A percentile compares a stretch with the other conserved stretches of the same genome.
phyloP scores from a whole-genome alignment of 2,329 filamentous ascomycete genomes.

The Trichophyton mentagrophytes region DNA sequence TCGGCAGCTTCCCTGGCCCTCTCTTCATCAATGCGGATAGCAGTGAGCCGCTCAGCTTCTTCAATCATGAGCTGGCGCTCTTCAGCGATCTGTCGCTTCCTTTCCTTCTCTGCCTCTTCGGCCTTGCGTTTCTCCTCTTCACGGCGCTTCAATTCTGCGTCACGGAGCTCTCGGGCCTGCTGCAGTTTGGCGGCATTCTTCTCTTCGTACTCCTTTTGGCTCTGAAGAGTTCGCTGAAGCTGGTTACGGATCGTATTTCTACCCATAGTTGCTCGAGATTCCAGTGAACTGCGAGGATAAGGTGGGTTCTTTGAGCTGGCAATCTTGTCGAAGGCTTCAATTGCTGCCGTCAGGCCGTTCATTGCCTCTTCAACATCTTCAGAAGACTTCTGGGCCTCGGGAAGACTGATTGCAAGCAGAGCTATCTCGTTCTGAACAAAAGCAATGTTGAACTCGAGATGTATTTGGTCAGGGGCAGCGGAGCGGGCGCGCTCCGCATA shows the following conservation, averaged over 20 bases:
- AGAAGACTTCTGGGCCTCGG: constrained; percentile 63
- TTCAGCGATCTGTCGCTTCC: constrained; percentile 68
- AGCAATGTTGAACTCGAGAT: constrained; percentile 94
- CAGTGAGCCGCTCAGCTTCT: constrained; percentile 58
- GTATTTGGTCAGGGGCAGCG: constrained; percentile 67
- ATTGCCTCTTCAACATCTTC: constrained; percentile 70
- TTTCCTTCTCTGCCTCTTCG: constrained; percentile 57
- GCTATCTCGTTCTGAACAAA: constrained; percentile 95
- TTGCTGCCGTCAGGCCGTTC: constrained; percentile 71
- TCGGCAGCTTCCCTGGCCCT: constrained; percentile 58
- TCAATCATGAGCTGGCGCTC: constrained; percentile 73
- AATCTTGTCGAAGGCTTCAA: constrained; percentile 52
- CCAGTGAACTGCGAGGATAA: constrained; percentile 79
- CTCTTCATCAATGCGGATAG: constrained; percentile 59
- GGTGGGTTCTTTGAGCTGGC: constrained; percentile 56
- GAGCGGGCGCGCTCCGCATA: constrained; percentile 57
- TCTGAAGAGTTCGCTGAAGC: constrained; percentile 69
- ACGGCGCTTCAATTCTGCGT: constrained; percentile 63
- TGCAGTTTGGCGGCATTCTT: constrained; percentile 81
- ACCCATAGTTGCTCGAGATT: constrained; percentile 94
- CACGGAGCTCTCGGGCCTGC: constrained; percentile 64
- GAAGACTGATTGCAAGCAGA: constrained; percentile 59
- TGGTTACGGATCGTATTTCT: constrained; percentile 89
- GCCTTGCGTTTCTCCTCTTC: constrained; percentile 62
- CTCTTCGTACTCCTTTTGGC: constrained; percentile 82